Evolutionary conservation across 306 rosid species (phyloP).

Genomic region (Sechiopsis laciniata): DNA sequence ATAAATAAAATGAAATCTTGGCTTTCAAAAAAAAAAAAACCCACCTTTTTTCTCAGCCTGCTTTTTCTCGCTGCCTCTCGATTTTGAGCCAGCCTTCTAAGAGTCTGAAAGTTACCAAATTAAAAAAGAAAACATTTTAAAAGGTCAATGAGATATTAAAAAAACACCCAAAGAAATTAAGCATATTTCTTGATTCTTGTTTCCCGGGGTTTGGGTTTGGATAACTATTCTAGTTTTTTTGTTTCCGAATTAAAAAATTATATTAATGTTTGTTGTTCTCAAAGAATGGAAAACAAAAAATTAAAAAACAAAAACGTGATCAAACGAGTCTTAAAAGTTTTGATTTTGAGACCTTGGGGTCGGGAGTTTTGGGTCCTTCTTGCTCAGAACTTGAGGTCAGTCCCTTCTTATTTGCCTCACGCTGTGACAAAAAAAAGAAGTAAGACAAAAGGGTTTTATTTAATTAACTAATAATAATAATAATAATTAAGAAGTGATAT

Average conservation of each 20-base stretch:
- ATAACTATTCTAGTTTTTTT: no score
- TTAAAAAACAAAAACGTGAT: background rate
- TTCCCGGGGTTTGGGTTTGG: no score
- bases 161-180: background rate
- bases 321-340: background rate
- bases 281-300: no score
- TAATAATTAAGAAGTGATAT: background rate
- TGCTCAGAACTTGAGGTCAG: conserved; percentile 88
- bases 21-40: background rate
- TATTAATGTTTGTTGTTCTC: no score
- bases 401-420: conserved; percentile 70
- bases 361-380: conserved; percentile 90
- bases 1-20: background rate
- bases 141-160: background rate
- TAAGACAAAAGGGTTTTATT: background rate
- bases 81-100: conserved; percentile 97
- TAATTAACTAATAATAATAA: background rate
- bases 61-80: conserved; percentile 99
- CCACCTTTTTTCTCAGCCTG: conserved; percentile 93
- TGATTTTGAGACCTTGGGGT: conserved; percentile 56
- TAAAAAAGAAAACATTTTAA: background rate
- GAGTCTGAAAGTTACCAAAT: conserved; percentile 39
- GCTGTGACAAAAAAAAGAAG: conserved; percentile 32
- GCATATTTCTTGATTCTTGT: no score
- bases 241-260: no score